Base-by-base conservation (phyloP, 768 basidiomycete genomes). In the Collybia sp. region DNA sequence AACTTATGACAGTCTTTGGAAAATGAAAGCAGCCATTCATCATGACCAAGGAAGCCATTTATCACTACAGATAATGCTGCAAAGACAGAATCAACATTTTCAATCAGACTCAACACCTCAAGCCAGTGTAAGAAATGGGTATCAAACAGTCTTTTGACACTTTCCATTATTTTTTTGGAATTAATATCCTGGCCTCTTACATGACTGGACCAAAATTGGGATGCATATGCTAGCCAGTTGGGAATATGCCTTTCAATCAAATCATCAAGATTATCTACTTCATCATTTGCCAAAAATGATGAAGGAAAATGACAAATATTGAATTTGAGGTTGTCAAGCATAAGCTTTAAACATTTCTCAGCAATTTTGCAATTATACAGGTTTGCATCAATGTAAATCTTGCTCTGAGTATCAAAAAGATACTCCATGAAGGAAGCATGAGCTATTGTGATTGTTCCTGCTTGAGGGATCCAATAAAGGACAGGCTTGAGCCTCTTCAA, bases 221-320 rank as follows among this genome's bases (percentile, higher is more conserved):
- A n/a, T n/a, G n/a, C n/a, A n/a, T n/a, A n/a, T n/a, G n/a, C n/a
- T n/a, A n/a, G n/a, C n/a, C n/a, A n/a, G n/a, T n/a, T n/a, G n/a
- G n/a, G n/a, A n/a, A n/a, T n/a, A n/a, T n/a, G n/a, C n/a, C n/a
- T n/a, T 0, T 43, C 12, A 1, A 52, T 40, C 25, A 16, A 32
- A 5, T 41, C 10, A 5, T 32, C 6, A 4, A 50, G 30, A 9
- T 50, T 42, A 9, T 5, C 11, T 6, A 55, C 12, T 3, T 45
- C 45, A n/a, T 12, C 13, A 33, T 55, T 50, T 8, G 38, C 18
- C 11, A 36, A n/a, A 47, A 42, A 47, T 1, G 51, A 52, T 40
- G 51, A 40, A 13, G 42, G 13, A 16, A 52, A 40, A 9, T 44
- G 36, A 35, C 53, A 55, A 12, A 55, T 52, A 36, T 55, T 55